phyloP scores from a whole-genome alignment of 176 grass and related monocot species.

The Guadua angustifolia region DNA sequence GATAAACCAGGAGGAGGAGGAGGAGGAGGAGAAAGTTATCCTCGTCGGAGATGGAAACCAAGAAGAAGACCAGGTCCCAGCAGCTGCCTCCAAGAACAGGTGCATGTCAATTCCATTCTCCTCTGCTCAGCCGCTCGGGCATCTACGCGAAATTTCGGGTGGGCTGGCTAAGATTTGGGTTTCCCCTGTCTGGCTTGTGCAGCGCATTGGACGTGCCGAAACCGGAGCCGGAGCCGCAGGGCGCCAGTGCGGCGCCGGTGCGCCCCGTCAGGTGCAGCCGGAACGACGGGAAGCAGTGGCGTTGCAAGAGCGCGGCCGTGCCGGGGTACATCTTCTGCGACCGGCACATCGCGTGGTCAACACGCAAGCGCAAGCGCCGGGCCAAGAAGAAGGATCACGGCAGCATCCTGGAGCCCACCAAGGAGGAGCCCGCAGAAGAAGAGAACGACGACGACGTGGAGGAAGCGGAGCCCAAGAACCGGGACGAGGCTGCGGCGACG shows the following conservation, averaged over 20 bases:
- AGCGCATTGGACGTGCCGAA: not conserved
- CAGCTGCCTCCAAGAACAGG: conserved; percentile 18
- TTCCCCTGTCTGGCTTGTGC: not conserved
- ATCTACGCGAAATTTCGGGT: not conserved
- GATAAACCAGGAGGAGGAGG: not conserved
- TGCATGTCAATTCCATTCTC: not conserved
- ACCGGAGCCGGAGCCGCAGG: not conserved
- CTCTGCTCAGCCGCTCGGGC: conserved; percentile 28
- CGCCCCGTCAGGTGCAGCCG: conserved; percentile 35
- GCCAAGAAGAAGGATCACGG: not conserved
- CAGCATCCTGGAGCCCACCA: not conserved
- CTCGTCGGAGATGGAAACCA: not conserved
- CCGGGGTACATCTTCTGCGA: conserved; percentile 48
- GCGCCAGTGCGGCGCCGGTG: not conserved
- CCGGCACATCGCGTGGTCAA: conserved; percentile 46
- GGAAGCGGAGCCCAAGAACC: not conserved
- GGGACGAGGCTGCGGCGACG: not conserved
- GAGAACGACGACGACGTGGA: not conserved
- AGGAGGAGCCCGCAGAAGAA: not conserved
- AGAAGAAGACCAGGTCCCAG: not conserved
- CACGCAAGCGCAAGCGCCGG: conserved; percentile 40
- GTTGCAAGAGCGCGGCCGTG: conserved; percentile 48
- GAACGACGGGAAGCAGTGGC: conserved; percentile 62
- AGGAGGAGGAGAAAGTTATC: conserved; percentile 28
- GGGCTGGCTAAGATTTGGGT: not conserved